Evolutionary conservation across 805 yeast species (phyloP), one percentile per base, ranked within the genome.

Genomic region (Suhomyces vadensis): DNA sequence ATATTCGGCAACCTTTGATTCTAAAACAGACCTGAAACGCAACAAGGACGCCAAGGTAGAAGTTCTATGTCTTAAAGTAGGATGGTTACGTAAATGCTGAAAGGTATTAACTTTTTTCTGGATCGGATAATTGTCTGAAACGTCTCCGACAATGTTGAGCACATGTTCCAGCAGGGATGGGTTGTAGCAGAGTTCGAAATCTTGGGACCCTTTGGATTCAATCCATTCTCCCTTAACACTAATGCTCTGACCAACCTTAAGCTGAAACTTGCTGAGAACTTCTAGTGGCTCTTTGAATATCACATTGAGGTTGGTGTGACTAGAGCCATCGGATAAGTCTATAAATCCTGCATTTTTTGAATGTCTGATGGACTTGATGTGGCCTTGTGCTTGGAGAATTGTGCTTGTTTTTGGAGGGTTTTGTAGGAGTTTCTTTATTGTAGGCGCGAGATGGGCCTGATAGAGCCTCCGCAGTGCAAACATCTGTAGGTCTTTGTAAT

Each of bases 271-370:
- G 2, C 51, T 40, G 6, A 61, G 39, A 2, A 57, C 48, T 20
- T 39, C 42, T 1, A 44, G 48, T 16, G 67, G 68, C 9, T 65
- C 60, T 46, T 50, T 41, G 61, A 70, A 47, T 22, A 67, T 65
- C 44, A 88, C 76, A 55, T 76, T 79, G 45, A 91, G 58, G 11
- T 77, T 72, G 22, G 67, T 49, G 24, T 74, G 66, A 1, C 78
- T 67, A 0, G 94, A 75, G 0, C 98, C 98, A 60, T 94, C 98
- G 2, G 77, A 65, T 8, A 94, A 51, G 55, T 89, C 96, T 3
- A 90, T 67, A 62, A 94, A 94, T 0, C 89, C 85, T 3, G 87
- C 74, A 42, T 83, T 85, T 58, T 90, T 90, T 58, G 89, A 77
- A 6, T 74, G 63, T 39, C 97, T 75, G 1, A 88, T 78, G 0